Evolutionary conservation across 805 yeast species (phyloP).

Genomic region (Blastobotrys chiropterorum): DNA sequence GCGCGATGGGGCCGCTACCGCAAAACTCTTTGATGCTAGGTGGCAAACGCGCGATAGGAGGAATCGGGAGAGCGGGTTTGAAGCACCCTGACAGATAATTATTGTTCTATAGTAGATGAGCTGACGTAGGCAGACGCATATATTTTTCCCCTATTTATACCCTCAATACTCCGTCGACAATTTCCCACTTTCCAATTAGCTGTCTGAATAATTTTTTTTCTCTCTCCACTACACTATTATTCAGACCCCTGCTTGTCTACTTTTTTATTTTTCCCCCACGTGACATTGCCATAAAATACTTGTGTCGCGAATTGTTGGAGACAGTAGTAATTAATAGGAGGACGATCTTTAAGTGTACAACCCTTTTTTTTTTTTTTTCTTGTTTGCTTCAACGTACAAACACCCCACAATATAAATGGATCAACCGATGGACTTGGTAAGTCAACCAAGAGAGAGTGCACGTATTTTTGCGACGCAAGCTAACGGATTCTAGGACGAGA

Average conservation of each 20-base stretch:
- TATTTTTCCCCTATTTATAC: no score
- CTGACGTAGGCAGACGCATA: background rate
- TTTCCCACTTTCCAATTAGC: background rate
- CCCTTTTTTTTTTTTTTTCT: background rate
- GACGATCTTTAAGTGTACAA: background rate
- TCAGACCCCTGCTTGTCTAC: background rate
- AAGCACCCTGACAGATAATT: background rate
- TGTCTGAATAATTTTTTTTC: no score
- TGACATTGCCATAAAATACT: background rate
- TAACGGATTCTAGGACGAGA: background rate
- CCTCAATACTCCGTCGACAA: background rate
- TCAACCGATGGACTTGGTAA: background rate
- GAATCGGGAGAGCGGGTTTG: background rate
- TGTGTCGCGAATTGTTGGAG: background rate
- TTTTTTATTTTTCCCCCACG: background rate
- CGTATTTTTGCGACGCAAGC: background rate
- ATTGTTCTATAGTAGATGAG: background rate
- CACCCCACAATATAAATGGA: background rate
- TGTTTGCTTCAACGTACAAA: background rate
- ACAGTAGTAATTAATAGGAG: background rate
- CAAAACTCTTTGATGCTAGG: background rate
- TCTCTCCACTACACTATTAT: no score
- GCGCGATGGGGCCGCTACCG: background rate
- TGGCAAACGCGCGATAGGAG: background rate
- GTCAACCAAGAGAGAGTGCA: background rate